phyloP scores from a whole-genome alignment of 2,329 filamentous ascomycete genomes.

The Botrytis galanthina region DNA sequence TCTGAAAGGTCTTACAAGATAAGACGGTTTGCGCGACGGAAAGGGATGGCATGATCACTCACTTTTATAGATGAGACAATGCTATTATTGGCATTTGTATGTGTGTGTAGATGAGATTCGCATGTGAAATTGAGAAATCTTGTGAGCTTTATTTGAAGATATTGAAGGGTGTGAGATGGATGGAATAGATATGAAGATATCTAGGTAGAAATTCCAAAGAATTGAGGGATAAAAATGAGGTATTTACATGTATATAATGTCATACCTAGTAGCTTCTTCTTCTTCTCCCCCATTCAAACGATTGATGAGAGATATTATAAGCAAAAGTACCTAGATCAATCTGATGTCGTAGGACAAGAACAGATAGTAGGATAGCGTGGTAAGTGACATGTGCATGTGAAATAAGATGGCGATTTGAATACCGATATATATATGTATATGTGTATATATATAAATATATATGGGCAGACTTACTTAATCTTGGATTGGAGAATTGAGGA shows the following conservation, averaged over 20 bases:
- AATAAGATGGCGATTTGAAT: background rate
- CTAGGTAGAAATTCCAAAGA: background rate
- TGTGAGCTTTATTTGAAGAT: background rate
- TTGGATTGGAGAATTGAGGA: background rate
- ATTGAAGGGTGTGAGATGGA: too few species aligned
- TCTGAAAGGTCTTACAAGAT: background rate
- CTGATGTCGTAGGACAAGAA: conserved; percentile 3
- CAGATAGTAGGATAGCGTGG: background rate
- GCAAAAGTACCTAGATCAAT: background rate
- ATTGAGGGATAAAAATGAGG: background rate
- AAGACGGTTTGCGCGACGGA: conserved; percentile 10
- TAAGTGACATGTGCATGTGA: background rate
- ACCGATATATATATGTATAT: background rate
- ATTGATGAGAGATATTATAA: background rate
- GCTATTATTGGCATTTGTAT: background rate
- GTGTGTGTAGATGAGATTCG: background rate
- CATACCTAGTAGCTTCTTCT: background rate
- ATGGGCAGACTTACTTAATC: background rate
- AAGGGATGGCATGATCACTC: conserved; percentile 11
- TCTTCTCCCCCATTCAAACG: background rate
- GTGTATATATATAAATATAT: too few species aligned
- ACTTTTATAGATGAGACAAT: background rate
- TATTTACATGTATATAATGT: background rate
- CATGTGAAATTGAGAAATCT: background rate
- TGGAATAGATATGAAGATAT: background rate